Evolutionary conservation across 768 basidiomycete species (phyloP).

Genomic region (Inosperma sp.): DNA sequence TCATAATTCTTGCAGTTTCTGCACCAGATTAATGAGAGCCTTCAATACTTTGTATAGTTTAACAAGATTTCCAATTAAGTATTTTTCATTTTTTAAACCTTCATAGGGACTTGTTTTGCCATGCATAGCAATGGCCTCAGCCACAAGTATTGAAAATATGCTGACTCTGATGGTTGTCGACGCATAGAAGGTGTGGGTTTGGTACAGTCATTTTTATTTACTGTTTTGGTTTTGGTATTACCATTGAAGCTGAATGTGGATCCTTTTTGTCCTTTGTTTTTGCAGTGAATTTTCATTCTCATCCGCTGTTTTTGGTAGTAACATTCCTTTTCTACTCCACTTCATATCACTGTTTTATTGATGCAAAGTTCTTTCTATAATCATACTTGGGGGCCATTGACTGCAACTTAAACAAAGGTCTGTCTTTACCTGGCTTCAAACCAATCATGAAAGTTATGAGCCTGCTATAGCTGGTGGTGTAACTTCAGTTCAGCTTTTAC

Average conservation of each 20-base stretch:
- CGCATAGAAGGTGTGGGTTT: constrained; percentile 63
- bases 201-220: constrained; percentile 44
- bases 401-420: constrained; percentile 60
- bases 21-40: too few species aligned
- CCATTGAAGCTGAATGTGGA: neutral
- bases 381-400: constrained; percentile 44
- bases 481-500: constrained; percentile 77
- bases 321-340: constrained; percentile 1
- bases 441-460: constrained; percentile 71
- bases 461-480: constrained; percentile 84
- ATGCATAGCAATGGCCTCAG: too few species aligned
- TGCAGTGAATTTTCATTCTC: constrained; percentile 71
- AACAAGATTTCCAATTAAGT: too few species aligned
- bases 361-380: too few species aligned
- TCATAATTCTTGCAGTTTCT: too few species aligned
- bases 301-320: constrained; percentile 49
- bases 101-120: too few species aligned
- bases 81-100: too few species aligned
- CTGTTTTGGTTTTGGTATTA: constrained; percentile 14
- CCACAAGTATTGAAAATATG: constrained; percentile 31
- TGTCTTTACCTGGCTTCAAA: constrained; percentile 78
- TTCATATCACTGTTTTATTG: neutral
- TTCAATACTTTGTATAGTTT: too few species aligned
- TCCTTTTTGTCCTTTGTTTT: neutral
- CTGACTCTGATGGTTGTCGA: constrained; percentile 52